A percentile compares a stretch with the other conserved stretches of the same genome.
phyloP scores from a whole-genome alignment of 2,329 filamentous ascomycete species.

The Colletotrichum gloeosporioides region DNA sequence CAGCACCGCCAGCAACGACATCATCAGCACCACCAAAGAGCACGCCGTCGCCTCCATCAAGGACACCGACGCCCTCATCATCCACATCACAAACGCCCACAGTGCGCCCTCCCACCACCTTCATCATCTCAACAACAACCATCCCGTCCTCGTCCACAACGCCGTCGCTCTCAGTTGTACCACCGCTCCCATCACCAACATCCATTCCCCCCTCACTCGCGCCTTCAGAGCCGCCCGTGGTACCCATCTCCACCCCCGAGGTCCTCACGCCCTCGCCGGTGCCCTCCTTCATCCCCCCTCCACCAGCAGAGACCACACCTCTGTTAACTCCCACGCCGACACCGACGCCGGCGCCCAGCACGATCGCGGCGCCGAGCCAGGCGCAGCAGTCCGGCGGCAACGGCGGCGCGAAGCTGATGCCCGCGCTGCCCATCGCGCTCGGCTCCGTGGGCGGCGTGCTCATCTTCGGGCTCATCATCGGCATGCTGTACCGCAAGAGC shows the following conservation, averaged over 20 bases:
- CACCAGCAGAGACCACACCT: neutral
- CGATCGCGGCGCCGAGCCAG: constrained; percentile 8
- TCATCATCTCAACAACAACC: constrained; percentile 7
- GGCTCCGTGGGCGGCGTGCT: constrained; percentile 20
- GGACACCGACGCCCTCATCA: neutral
- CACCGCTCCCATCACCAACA: neutral
- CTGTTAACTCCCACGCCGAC: neutral
- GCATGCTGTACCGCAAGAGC: constrained; percentile 18
- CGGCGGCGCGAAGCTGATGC: constrained; percentile 16
- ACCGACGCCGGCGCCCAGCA: neutral
- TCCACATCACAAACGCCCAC: neutral
- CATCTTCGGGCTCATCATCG: constrained; percentile 14
- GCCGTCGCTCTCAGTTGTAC: neutral
- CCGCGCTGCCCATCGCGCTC: constrained; percentile 22
- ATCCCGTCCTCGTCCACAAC: neutral
- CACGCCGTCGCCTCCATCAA: neutral
- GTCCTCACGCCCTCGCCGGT: neutral
- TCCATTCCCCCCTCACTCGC: neutral
- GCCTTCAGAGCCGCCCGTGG: neutral
- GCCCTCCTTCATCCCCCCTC: neutral
- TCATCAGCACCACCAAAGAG: neutral
- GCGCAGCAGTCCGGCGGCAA: neutral
- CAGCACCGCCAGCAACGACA: neutral
- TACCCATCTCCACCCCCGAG: neutral
- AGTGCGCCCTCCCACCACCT: neutral